Evolutionary conservation across 2,329 filamentous ascomycete genomes (phyloP), one percentile per base, ranked within the genome.

Genomic region (Orbilia blumenaviensis): DNA sequence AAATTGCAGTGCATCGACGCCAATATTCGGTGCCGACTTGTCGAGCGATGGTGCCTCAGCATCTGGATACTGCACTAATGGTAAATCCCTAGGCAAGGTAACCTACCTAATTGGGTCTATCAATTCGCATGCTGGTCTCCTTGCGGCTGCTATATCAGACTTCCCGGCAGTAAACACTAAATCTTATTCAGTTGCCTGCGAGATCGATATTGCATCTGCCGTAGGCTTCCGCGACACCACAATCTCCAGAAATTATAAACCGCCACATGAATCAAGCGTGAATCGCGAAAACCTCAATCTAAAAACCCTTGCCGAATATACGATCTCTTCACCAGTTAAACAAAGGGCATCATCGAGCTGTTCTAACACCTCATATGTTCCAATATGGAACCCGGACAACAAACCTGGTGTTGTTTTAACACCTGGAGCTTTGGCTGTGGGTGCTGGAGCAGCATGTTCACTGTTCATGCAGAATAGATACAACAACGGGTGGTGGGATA

Each of bases 141-240:
- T 76, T 36, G 72, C 72, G 7, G 27, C 58, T 2, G 72, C 72
- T 2, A 10, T 76, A n/a, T 58, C 60, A 1, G 72, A 76, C 21
- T 69, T 66, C 23, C 64, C 60, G 2, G 64, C 72, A 2, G 52
- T 66, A 7, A 60, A 69, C n/a, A 21, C 48, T 12, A 64, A 69
- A 66, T 69, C 72, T 5, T 76, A 76, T 25, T 50, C 72, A 21
- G 42, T 76, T 14, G 72, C 64, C n/a, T 76, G 72, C 50, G 72
- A 76, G 18, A 44, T 76, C 10, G 72, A 76, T 21, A 60, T 76
- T 25, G 41, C 38, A 4, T 64, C 72, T 6, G 58, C 64, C 3
- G 41, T 76, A 41, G 41, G 56, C 2, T 76, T 76, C n/a, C 72
- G 64, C 29, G 72, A 69, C 48, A 76, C 72, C 1, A 76, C 72